Base-by-base conservation (phyloP, 2,329 filamentous ascomycete genomes). In the Pseudohalonectria lignicola region DNA sequence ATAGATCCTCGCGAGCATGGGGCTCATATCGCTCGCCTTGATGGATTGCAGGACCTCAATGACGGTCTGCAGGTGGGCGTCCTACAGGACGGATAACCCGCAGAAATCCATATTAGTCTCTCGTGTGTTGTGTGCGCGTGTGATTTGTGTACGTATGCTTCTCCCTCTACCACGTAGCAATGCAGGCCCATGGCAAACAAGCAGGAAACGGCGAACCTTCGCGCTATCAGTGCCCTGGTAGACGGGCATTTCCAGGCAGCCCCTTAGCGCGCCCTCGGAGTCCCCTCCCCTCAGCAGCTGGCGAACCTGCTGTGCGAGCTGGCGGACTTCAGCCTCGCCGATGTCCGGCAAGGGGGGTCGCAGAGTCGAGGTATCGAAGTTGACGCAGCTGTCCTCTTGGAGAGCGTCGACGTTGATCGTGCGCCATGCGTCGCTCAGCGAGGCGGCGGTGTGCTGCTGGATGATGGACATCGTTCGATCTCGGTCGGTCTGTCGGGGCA, bases 31-130 rank as follows among this genome's bases (percentile, higher is more conserved):
- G 50, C 84, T 84, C 54, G 92, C 87, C 59, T 94, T 88, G 64
- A 96, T 96, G 16, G 86, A 92, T 62, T 94, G 88, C 47, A 98
- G 69, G 41, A 96, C 88, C 64, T 98, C 92, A 44, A 86, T 78
- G 30, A 98, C 83, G 16, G 85, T 90, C 48, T 85, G 78, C 46
- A 94, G 68, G 59, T 96, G 87, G 21, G 86, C 69, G 47, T 94
- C 86, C 81, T 94, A 60, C 23, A 26, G 23, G 8, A 8, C 23
- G n/a, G n/a, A n/a, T 21, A 18, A 29, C 9, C 25, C 25, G n/a
- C n/a, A n/a, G n/a, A n/a, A n/a, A n/a, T n/a, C n/a, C n/a, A n/a
- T n/a, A n/a, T n/a, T n/a, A n/a, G n/a, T n/a, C n/a, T n/a, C n/a
- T n/a, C n/a, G n/a, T n/a, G n/a, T n/a, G n/a, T n/a, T n/a, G n/a